Evolutionary conservation across 2,329 filamentous ascomycete genomes (phyloP).

Genomic region (Fusarium redolens): DNA sequence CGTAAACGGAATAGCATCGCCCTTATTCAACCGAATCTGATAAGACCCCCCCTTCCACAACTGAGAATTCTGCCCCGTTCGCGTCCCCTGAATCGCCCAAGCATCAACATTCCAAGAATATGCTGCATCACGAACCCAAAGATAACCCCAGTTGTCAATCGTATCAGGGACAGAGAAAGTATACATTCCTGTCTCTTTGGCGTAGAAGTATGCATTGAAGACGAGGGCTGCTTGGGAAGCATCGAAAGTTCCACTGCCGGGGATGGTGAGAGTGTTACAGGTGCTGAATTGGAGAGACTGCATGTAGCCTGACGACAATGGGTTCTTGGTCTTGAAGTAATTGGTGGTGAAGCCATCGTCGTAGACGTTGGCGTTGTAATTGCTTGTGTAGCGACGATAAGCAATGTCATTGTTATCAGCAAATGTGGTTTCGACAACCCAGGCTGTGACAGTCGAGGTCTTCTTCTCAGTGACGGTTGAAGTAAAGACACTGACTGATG

Average conservation of each 20-base stretch:
- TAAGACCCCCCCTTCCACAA: not conserved
- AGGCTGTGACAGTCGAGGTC: not conserved
- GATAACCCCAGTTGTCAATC: not conserved
- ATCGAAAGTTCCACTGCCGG: not conserved
- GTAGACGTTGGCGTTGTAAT: not conserved
- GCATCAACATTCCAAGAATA: not conserved
- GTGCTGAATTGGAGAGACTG: not conserved
- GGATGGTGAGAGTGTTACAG: not conserved
- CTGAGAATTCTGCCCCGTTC: accelerated
- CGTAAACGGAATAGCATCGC: not conserved
- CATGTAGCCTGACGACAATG: not conserved
- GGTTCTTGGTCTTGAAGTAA: not conserved
- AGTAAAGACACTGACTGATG: not conserved
- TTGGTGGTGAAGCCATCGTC: not conserved
- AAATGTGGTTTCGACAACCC: not conserved
- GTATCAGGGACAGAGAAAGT: not conserved
- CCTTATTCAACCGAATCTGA: not conserved
- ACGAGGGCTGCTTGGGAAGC: not conserved
- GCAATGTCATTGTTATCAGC: not conserved
- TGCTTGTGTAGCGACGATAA: not conserved
- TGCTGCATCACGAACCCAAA: not conserved
- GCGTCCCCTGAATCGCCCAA: not conserved
- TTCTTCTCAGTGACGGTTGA: not conserved
- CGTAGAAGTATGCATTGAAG: not conserved
- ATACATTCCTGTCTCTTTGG: not conserved